phyloP scores from a whole-genome alignment of 2,329 filamentous ascomycete genomes.

The Endocalyx cinctus region DNA sequence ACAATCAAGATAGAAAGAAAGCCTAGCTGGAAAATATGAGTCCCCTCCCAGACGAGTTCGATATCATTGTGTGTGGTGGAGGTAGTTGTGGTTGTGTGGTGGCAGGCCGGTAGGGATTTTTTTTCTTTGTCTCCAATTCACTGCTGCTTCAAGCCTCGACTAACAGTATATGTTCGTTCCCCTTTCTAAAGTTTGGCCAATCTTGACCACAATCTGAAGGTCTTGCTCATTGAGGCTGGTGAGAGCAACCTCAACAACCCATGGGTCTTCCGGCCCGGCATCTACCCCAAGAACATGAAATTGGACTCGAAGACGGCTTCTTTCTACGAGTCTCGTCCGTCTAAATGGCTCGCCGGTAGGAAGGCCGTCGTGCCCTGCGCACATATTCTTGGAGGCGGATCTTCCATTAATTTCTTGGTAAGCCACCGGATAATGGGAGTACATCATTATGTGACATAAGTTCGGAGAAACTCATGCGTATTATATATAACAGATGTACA shows the following conservation, averaged over 20 bases:
- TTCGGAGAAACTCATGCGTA: too few relatives aligned
- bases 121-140: too few relatives aligned
- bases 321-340: constrained; percentile 74
- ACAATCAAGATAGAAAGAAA: constrained; percentile 10
- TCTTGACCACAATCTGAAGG: constrained; percentile 68
- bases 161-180: too few relatives aligned
- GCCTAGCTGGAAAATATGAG: constrained; percentile 24
- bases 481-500: constrained; percentile 77
- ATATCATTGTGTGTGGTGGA: constrained; percentile 75
- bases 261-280: constrained; percentile 70
- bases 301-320: constrained; percentile 76
- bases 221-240: constrained; percentile 36
- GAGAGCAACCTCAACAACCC: constrained; percentile 64
- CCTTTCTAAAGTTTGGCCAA: constrained; percentile 66
- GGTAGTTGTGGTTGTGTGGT: constrained; percentile 62
- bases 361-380: constrained; percentile 71
- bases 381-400: constrained; percentile 67
- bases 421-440: too few relatives aligned
- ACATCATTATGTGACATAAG: too few relatives aligned
- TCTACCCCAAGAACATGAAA: constrained; percentile 72
- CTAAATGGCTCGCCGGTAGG: constrained; percentile 65
- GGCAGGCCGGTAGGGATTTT: constrained; percentile 51
- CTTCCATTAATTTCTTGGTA: constrained; percentile 75
- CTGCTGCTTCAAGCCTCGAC: too few relatives aligned
- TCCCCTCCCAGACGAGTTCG: constrained; percentile 67